Evolutionary conservation across 108 stramenopile genomes (phyloP).

Genomic region (Pseudonitzschia multiseries): DNA sequence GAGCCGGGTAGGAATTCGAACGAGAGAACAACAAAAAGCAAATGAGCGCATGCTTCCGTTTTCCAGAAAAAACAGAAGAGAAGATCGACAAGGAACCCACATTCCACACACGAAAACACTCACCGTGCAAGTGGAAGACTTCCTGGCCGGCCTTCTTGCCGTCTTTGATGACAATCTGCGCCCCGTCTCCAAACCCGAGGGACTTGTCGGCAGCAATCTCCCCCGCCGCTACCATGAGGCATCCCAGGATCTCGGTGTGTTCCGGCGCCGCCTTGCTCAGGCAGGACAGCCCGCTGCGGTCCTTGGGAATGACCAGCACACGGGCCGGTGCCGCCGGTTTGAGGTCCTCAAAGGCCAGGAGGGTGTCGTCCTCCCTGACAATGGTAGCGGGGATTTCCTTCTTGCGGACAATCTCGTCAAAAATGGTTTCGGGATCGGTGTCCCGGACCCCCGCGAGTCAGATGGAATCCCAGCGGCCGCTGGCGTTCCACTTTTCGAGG

Average conservation of each 20-base stretch:
- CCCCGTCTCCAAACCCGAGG: conserved; percentile 83
- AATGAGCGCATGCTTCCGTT: too few species aligned
- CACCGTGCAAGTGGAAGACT: conserved; percentile 88
- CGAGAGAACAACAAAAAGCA: too few species aligned
- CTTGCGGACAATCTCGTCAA: conserved; percentile 92
- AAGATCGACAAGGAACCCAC: too few species aligned
- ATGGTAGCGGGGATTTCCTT: conserved; percentile 90
- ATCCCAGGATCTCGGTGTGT: conserved; percentile 91
- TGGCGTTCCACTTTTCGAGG: conserved; percentile 54
- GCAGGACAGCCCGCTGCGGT: conserved; percentile 85
- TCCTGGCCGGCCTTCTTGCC: conserved; percentile 91
- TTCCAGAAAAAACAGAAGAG: too few species aligned
- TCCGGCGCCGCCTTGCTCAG: conserved; percentile 82
- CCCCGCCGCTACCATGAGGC: conserved; percentile 89
- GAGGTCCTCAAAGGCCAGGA: conserved; percentile 96
- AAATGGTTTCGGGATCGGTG: conserved; percentile 80
- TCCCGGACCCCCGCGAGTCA: conserved; percentile 79
- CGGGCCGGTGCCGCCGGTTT: conserved; percentile 93
- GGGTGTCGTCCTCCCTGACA: conserved; percentile 93
- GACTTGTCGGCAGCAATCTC: conserved; percentile 86
- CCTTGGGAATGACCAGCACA: conserved; percentile 97
- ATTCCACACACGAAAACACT: too few species aligned
- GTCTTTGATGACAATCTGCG: conserved; percentile 94
- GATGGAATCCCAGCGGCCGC: conserved; percentile 81
- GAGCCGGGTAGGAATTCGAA: too few species aligned